Base-by-base conservation (phyloP, 345 rosid genomes). In the Citrus hindsii region DNA sequence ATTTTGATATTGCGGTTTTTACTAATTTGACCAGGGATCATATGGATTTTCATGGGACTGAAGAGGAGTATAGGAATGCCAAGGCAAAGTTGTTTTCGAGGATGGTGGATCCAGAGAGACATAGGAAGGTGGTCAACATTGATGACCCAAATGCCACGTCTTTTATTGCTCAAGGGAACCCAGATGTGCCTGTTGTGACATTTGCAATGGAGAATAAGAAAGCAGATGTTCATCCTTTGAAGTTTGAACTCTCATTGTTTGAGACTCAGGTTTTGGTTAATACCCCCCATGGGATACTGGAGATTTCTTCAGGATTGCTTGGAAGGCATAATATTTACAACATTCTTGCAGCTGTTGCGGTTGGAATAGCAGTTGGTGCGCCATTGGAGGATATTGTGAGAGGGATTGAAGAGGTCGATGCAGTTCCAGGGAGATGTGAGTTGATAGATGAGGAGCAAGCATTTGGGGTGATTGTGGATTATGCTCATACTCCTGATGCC, bases 351-450 rank as follows among this genome's bases (percentile, higher is more conserved):
- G 96, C 97, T 68, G 93, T 93, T 74, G 91, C 99, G 12, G 94
- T 93, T 79, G 99, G 99, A 73, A 93, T 95, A 80, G 97, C 96
- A 76, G 99, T 95, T 66, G 98, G 96, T 73, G 94, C 93, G 76
- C 97, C 99, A 80, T 84, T 95, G 76, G 97, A 92, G 83, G 99
- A 93, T 79, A 90, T 95, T 83, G 98, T 95, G 65, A 81, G 97
- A 84, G 99, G 98, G 76, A 89, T 93, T 75, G 98, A 95, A 82
- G 99, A 95, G 88, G 88, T 95, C 22, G 97, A 92, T 85, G 92
- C 94, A 32, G 97, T 95, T 76, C 99, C 97, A 2, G 99, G 99
- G 35, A 91, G 98, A 84, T 95, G 95, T 75, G 98, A 95, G 77
- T 80, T 95, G 83, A 95, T 95, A 74, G 99, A 93, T 6, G 98